Evolutionary conservation across 306 rosid species (phyloP).

Genomic region (Vachellia collinsii): DNA sequence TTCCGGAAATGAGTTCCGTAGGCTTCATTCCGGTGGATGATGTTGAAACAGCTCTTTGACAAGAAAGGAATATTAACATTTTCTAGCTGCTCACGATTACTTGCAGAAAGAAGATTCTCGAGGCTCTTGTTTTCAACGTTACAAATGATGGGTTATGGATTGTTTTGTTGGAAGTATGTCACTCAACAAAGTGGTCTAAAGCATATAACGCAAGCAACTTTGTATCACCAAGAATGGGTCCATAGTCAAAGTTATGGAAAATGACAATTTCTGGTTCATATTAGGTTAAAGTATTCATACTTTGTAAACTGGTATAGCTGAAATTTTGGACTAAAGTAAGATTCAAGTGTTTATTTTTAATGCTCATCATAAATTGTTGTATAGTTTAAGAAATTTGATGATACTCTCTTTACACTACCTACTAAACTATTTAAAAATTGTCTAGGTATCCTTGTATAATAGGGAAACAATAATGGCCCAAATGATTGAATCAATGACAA

Average conservation of each 20-base stretch:
- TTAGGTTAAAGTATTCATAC: not conserved
- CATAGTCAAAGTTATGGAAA: not conserved
- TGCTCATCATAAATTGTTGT: not conserved
- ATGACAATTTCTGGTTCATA: not conserved
- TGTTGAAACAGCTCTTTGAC: slow-evolving; percentile 3
- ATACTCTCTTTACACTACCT: not conserved
- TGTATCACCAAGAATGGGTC: not conserved
- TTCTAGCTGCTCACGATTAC: not conserved
- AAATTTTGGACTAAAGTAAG: not conserved
- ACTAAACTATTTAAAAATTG: slow-evolving; percentile 1
- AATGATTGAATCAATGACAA: too few species aligned
- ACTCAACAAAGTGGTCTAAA: slow-evolving; percentile 11
- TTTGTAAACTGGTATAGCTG: not conserved
- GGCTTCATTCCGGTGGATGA: not conserved
- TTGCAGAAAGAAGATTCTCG: not conserved
- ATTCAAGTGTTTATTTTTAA: not conserved
- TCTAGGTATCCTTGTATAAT: not conserved
- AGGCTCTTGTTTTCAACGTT: not conserved
- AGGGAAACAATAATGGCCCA: too few species aligned
- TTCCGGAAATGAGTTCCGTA: not conserved
- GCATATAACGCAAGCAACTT: slow-evolving; percentile 18
- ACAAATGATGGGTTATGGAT: too few species aligned
- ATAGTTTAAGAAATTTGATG: not conserved
- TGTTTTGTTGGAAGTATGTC: not conserved
- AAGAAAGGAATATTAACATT: not conserved